Base-by-base conservation (phyloP, 495 filamentous ascomycete species). In the Oidiodendron maius region DNA sequence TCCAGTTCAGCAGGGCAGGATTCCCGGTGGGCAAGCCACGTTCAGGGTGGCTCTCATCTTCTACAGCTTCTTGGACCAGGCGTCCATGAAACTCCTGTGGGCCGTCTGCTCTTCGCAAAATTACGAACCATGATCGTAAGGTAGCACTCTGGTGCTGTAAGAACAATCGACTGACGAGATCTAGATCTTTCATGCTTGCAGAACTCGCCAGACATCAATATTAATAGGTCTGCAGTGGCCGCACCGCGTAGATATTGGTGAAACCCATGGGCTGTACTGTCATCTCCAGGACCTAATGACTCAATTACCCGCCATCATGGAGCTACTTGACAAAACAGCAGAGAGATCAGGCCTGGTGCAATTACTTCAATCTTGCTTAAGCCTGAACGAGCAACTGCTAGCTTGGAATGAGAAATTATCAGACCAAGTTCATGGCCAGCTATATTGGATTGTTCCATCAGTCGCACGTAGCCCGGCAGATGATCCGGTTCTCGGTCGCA, bases 231-330 rank as follows among this genome's bases (percentile, higher is more conserved):
- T 44, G 12, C 9, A 26, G 0, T 1, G 13, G 16, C 11, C 17
- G 3, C n/a, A 17, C 3, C 3, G 9, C 41, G 17, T 4, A 17
- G 9, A 11, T 26, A 26, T 9, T n/a, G 41, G 3, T n/a, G n/a
- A n/a, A 10, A 44, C 0, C 3, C 10, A 11, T 15, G 17, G 22
- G 16, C 10, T 44, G 20, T 26, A 26, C n/a, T 5, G 4, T 16
- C 12, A 18, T 13, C 41, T 44, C 16, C 41, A 44, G 24, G 41
- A 28, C 41, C 13, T 44, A 6, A 44, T 44, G 41, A 8, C 20
- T 12, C 18, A 44, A 16, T 1, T 44, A 15, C 41, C 41, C 30
- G 4, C 3, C 4, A 26, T 44, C 2, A 9, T 44, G 15, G 41
- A 44, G n/a, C 16, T 17, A 3, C 24, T 30, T n/a, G 21, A 44